Evolutionary conservation across 225 moss, liverwort and hornwort species (phyloP), one percentile per base, ranked within the genome.

Genomic region (Pseudoscleropodium purum): DNA sequence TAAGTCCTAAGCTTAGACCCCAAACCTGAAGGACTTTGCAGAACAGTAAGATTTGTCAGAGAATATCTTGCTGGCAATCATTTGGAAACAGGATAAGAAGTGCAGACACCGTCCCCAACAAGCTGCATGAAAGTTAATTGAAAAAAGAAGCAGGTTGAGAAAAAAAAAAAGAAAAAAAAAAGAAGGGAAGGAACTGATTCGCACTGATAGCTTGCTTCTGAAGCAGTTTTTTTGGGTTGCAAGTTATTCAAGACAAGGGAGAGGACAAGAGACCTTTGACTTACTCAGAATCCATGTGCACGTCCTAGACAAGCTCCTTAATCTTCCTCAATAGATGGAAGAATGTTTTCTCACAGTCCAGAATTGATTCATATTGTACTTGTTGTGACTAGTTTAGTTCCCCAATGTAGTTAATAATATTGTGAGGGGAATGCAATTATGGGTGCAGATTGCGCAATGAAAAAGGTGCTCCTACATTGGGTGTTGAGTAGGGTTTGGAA

Each of bases 361-460:
- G 11, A 70, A 39, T 83, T 47, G 88, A 63, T 64, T 70, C 69
- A 34, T 16, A 56, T 43, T 51, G 63, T 64, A 52, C 59, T 41
- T 65, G 11, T 17, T 82, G 61, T 8, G 11, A 69, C 18, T 26
- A 34, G 17, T 13, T 2, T 15, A 65, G 4, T 10, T 56, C 43
- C 34, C 9, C 2, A 34, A 17, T 67, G 23, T 9, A n/a, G 3
- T 18, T 47, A 47, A 47, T 27, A 7, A 7, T 56, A 18, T 11
- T 59, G 2, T 10, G 24, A 3, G 16, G 27, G 2, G 8, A 73
- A 43, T 29, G 43, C 9, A 73, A 21, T 20, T 75, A 20, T 0
- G 0, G 2, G 10, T 33, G 10, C 11, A 6, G 3, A 47, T 10
- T n/a, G 23, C 11, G 4, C 1, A 43, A 1, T 43, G 17, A 0